Evolutionary conservation across 768 basidiomycete genomes (phyloP), one percentile per base, ranked within the genome.

Genomic region (Mycena venus): DNA sequence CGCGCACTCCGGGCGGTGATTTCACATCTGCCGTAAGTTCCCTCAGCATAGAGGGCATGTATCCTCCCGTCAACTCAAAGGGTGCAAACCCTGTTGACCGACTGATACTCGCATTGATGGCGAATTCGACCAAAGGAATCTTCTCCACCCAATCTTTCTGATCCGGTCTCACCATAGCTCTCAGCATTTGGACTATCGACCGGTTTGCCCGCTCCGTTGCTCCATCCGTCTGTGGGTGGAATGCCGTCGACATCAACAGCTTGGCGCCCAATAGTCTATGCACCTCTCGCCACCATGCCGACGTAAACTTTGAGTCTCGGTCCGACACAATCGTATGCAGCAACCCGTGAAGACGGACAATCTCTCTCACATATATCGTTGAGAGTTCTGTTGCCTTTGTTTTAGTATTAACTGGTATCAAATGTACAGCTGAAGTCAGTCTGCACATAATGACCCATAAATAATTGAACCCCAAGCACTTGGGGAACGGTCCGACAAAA

Each of bases 401-500:
- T 1, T 53, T 79, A 0, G 72, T 77, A 10, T 17, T 66, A 9
- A 69, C 47, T 9, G 79, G 79, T 0, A 77, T 44, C 40, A 63
- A 44, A 21, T 63, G 62, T 14, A 63, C 62, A 5, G 47, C 47
- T 3, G 25, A 44, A 25, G 75, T 78, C 21, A 79, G 62, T 9
- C 75, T 23, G 66, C 69, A 72, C 19, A 81, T 79, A 0, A 81
- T 36, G 8, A 80, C 77, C 47, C 68, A 76, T 23, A 80, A 19
- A 56, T 74, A 76, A 44, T 81, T 77, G 29, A 23, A 79, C 3
- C 70, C 78, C 51, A 60, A 15, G 0, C 73, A 78, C n/a, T 72
- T 1, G 0, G 82, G 84, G 4, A 86, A 65, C 0, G 80, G 80
- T 0, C 74, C 81, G 3, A 84, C 77, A 49, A 80, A 80, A 63